Conservation (phyloP, 2,329 filamentous ascomycete genomes). For the Emmonsiellopsis sp. region DNA sequence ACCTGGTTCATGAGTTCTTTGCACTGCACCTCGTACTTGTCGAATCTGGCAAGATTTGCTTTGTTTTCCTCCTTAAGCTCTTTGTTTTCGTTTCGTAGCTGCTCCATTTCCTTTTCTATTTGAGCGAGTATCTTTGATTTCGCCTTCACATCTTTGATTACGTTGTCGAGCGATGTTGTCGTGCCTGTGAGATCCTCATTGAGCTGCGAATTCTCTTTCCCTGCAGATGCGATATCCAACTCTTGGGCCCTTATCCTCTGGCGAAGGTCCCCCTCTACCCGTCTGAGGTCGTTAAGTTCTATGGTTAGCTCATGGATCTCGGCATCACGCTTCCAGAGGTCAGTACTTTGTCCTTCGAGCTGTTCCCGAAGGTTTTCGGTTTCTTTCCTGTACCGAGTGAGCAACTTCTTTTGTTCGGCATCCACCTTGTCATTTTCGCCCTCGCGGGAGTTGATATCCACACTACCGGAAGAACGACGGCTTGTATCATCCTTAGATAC, state of each 20-base stretch:
- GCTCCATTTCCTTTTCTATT: slow-evolving; percentile 1
- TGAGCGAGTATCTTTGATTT: not conserved
- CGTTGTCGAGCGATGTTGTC: not conserved
- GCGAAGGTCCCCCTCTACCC: not conserved
- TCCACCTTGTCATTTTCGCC: too few species aligned
- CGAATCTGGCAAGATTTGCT: not conserved
- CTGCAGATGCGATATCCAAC: not conserved
- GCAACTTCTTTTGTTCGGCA: too few species aligned
- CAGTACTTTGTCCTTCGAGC: too few species aligned
- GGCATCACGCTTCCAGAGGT: too few species aligned
- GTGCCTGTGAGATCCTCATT: not conserved
- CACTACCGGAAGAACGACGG: too few species aligned
- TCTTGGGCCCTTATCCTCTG: not conserved
- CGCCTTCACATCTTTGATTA: not conserved
- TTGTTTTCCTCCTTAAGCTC: not conserved
- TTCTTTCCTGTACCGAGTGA: too few species aligned
- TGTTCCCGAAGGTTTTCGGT: too few species aligned
- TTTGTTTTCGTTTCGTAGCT: slow-evolving; percentile 5
- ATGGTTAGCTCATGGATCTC: not conserved
- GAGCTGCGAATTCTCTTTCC: not conserved
- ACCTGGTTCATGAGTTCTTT: slow-evolving; percentile 4
- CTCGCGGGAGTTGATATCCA: too few species aligned
- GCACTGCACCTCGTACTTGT: slow-evolving; percentile 1
- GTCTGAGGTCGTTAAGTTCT: not conserved
- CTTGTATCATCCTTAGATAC: not conserved